Evolutionary conservation across 441 rosid species (phyloP), one percentile per base, ranked within the genome.

Genomic region (Adansonia madagascariensis): DNA sequence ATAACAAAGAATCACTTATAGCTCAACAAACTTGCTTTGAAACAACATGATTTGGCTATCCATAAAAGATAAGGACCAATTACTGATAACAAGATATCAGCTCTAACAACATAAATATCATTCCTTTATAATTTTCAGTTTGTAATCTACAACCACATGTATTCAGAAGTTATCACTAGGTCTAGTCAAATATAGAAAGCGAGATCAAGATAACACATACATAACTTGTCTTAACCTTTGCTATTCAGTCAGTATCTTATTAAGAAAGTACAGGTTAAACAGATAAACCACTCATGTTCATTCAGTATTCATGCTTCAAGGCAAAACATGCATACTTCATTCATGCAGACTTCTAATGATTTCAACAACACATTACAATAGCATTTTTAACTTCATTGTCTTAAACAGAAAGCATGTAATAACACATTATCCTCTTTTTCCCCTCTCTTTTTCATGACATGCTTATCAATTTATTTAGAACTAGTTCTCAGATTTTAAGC

Each of bases 241-340:
- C 6, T 59, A 59, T 10, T 10, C 39, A 60, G 64, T 35, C 27
- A 44, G n/a, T 8, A 63, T 63, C 56, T 12, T 52, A 15, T 52
- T 55, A 52, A 3, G 56, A 52, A 52, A 2, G 15, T 49, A 14
- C 15, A 49, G 53, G 53, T 49, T 49, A 49, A 49, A 49, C 53
- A 49, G 53, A 49, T 41, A 55, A 55, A 57, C 62, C 62, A 20
- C 62, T 57, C 20, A 43, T 17, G 55, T 44, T 67, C 35, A 8
- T 44, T 18, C 53, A 44, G 31, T 11, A 67, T 44, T 44, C n/a
- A 67, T 4, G 55, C 71, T 44, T 67, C 14, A 0, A 41, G 53
- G 35, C 27, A 67, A 70, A 70, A 57, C 17, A 57, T 3, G 53
- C 53, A 57, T 73, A 20, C 49, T 56, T 27, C 43, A 69, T 27